phyloP scores from a whole-genome alignment of 805 yeast species.

The Candida khao-thaluensis region DNA sequence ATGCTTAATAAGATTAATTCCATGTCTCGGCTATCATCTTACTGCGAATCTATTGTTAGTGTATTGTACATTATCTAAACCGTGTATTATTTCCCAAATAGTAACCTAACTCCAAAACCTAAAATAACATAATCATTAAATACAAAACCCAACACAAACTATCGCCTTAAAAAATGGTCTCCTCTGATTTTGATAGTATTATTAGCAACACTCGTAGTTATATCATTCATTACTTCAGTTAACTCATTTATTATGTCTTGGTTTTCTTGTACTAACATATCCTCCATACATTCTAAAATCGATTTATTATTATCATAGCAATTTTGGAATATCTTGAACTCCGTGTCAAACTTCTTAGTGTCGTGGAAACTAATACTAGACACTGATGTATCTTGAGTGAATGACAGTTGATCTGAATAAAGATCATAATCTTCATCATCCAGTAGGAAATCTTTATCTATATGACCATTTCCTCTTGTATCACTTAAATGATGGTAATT shows the following conservation, averaged over 20 bases:
- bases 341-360: background rate
- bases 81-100: conserved; percentile 3
- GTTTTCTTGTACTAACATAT: conserved; percentile 25
- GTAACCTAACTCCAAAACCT: background rate
- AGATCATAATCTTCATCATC: conserved; percentile 9
- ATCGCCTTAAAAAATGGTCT: conserved; percentile 4
- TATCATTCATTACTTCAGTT: conserved; percentile 14
- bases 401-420: conserved; percentile 10
- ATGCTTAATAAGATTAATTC: no score
- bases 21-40: no score
- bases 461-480: background rate
- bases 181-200: conserved; percentile 19
- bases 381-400: conserved; percentile 10
- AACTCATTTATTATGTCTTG: conserved; percentile 19
- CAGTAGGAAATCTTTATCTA: conserved; percentile 4
- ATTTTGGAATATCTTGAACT: conserved; percentile 6
- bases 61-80: conserved; percentile 1
- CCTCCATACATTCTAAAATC: conserved; percentile 27
- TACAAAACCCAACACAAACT: no score
- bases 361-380: conserved; percentile 7
- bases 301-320: conserved; percentile 16
- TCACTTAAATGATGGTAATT: background rate
- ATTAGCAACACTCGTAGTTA: conserved; percentile 20
- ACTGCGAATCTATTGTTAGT: background rate
- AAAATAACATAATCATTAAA: no score